Percentiles rank a stretch among this genome's conserved stretches.
phyloP scores from a whole-genome alignment of 1,284 basidiomycete species.

The Rhodotorula sp. region DNA sequence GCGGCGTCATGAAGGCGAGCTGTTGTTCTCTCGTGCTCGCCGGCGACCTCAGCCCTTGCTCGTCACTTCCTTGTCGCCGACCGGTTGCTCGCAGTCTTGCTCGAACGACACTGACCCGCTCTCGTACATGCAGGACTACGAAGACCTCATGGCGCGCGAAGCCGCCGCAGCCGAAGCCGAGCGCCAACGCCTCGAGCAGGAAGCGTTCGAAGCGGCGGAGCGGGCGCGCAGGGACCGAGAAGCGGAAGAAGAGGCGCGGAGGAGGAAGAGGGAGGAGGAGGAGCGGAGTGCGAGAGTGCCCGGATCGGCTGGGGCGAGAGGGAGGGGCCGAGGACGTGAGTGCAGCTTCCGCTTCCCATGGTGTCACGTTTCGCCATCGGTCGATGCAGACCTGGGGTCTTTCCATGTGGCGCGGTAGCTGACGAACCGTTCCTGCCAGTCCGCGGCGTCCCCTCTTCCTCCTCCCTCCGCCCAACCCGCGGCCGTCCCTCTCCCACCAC shows the following conservation, averaged over 20 bases:
- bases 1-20: slow-evolving; percentile 22
- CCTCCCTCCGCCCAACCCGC: slow-evolving; percentile 3
- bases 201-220: slow-evolving; percentile 6
- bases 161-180: slow-evolving; percentile 8
- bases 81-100: neutral
- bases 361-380: neutral
- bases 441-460: slow-evolving; percentile 4
- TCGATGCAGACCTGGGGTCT: too few relatives aligned
- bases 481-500: neutral
- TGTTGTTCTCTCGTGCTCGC: neutral
- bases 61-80: neutral
- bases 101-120: neutral
- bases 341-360: neutral
- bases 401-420: neutral
- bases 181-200: neutral
- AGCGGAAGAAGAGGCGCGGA: slow-evolving; percentile 9
- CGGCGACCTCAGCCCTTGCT: neutral
- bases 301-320: neutral
- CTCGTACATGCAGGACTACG: slow-evolving; percentile 8
- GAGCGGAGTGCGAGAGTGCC: neutral
- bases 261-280: neutral
- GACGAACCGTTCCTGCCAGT: neutral
- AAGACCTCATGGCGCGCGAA: slow-evolving; percentile 6
- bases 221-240: slow-evolving; percentile 5
- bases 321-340: slow-evolving; percentile 3